A percentile compares a stretch with the other conserved stretches of the same genome.
phyloP scores from a whole-genome alignment of 192 early-diverging fungal genomes.

The Paraglomus occultum region DNA sequence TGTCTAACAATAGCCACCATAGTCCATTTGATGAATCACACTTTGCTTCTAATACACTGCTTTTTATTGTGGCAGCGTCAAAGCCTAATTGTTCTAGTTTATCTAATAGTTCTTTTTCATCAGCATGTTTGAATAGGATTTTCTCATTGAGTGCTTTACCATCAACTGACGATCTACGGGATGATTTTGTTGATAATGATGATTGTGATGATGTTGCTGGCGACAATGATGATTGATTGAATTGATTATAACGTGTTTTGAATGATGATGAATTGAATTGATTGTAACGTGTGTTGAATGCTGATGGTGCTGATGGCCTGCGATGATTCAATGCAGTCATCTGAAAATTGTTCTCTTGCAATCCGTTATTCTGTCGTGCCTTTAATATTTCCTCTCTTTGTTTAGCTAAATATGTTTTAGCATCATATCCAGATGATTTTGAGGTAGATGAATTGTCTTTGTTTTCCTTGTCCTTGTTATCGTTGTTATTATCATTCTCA shows the following conservation, averaged over 20 bases:
- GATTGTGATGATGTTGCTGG: slow-evolving; percentile 2
- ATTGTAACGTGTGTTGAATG: slow-evolving; percentile 9
- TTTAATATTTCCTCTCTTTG: slow-evolving; percentile 29
- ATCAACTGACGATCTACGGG: slow-evolving; percentile 27
- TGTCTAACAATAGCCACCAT: slow-evolving; percentile 29
- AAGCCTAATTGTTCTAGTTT: slow-evolving; percentile 27
- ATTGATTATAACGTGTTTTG: background rate
- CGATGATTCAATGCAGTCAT: slow-evolving; percentile 1
- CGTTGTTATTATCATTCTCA: background rate
- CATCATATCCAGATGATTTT: background rate
- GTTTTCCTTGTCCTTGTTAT: background rate
- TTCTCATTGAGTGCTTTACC: slow-evolving; percentile 31
- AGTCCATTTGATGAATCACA: slow-evolving; percentile 26
- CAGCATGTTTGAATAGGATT: slow-evolving; percentile 18
- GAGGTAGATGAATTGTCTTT: background rate
- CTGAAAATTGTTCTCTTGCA: slow-evolving; percentile 6
- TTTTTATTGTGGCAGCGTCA: slow-evolving; percentile 21
- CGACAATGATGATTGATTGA: background rate
- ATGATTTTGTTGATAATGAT: slow-evolving; percentile 16
- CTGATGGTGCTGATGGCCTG: slow-evolving; percentile 9
- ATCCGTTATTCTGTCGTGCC: background rate
- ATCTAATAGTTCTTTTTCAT: slow-evolving; percentile 31
- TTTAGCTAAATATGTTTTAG: slow-evolving; percentile 18
- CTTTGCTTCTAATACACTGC: slow-evolving; percentile 28
- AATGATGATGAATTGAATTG: background rate